Evolutionary conservation across 768 basidiomycete genomes (phyloP).

Genomic region (Termitomyces sp.): DNA sequence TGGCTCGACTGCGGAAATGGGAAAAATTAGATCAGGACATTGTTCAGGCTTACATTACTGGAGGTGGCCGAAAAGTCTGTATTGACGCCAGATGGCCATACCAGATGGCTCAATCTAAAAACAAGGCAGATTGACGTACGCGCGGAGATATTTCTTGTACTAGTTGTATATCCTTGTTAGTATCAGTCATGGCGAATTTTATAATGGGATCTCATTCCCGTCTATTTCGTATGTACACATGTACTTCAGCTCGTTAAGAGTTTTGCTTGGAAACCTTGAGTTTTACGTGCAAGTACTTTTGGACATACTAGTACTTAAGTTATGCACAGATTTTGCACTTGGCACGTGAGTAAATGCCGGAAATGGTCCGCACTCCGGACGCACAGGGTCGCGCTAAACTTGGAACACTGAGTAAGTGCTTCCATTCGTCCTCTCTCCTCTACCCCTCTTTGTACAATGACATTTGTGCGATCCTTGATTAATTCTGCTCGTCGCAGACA

Average conservation of each 20-base stretch:
- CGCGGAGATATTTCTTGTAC: not conserved
- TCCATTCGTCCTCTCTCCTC: not conserved
- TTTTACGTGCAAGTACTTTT: too few relatives aligned
- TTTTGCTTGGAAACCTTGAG: not conserved
- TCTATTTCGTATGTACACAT: not conserved
- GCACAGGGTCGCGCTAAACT: not conserved
- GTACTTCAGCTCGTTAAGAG: not conserved
- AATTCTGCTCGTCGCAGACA: not conserved
- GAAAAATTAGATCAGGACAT: slow-evolving; percentile 70
- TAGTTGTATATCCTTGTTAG: too few relatives aligned
- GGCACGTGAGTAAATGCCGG: slow-evolving; percentile 8
- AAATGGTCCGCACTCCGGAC: slow-evolving; percentile 15
- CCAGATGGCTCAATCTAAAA: not conserved
- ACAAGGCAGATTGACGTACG: not conserved
- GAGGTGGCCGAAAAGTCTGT: slow-evolving; percentile 26
- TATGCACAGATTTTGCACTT: too few relatives aligned
- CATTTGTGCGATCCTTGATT: slow-evolving; percentile 8
- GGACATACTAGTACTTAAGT: too few relatives aligned
- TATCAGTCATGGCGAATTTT: not conserved
- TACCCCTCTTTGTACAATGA: slow-evolving; percentile 4
- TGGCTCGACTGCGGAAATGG: slow-evolving; percentile 67
- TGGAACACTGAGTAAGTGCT: not conserved
- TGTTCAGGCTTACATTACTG: slow-evolving; percentile 36
- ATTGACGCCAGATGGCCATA: slow-evolving; percentile 21
- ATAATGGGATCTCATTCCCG: not conserved